Evolutionary conservation across 805 yeast genomes (phyloP).

Genomic region (Saccharomycopsis fermentans): DNA sequence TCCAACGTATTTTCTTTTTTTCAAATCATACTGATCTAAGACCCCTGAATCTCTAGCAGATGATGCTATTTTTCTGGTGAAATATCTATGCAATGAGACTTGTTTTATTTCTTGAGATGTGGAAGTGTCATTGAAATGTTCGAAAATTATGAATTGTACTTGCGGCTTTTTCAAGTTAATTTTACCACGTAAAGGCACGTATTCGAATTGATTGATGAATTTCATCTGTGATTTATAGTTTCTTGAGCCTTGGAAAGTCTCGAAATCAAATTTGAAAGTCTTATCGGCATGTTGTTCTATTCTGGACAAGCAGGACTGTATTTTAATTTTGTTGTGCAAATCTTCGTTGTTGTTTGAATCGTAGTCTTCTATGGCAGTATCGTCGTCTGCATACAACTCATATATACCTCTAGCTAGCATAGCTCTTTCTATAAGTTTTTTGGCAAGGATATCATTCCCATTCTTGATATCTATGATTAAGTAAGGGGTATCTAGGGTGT

Average conservation of each 20-base stretch:
- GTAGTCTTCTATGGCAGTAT: constrained; percentile 47
- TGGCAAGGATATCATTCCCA: constrained; percentile 56
- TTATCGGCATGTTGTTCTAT: constrained; percentile 21
- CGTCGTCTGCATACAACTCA: constrained; percentile 76
- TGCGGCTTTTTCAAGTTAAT: constrained; percentile 73
- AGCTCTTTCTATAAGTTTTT: constrained; percentile 51
- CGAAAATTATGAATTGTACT: constrained; percentile 58
- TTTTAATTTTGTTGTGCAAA: constrained; percentile 8
- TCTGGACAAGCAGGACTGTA: neutral
- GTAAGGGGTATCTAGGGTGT: constrained; percentile 58
- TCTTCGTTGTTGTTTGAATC: constrained; percentile 26
- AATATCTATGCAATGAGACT: constrained; percentile 48
- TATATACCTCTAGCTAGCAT: constrained; percentile 67
- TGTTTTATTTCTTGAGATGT: constrained; percentile 12
- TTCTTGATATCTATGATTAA: constrained; percentile 52
- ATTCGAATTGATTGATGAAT: constrained; percentile 63
- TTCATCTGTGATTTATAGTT: constrained; percentile 39
- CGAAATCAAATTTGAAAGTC: constrained; percentile 74
- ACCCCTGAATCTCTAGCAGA: constrained; percentile 55
- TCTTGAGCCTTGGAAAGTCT: constrained; percentile 66
- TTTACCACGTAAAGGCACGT: constrained; percentile 64
- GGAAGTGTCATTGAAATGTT: constrained; percentile 45
- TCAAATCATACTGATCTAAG: constrained; percentile 71
- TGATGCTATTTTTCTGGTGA: constrained; percentile 61
- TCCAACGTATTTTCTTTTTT: constrained; percentile 78